phyloP scores from a whole-genome alignment of 768 basidiomycete genomes.

The Tricholoma bakamatsutake region DNA sequence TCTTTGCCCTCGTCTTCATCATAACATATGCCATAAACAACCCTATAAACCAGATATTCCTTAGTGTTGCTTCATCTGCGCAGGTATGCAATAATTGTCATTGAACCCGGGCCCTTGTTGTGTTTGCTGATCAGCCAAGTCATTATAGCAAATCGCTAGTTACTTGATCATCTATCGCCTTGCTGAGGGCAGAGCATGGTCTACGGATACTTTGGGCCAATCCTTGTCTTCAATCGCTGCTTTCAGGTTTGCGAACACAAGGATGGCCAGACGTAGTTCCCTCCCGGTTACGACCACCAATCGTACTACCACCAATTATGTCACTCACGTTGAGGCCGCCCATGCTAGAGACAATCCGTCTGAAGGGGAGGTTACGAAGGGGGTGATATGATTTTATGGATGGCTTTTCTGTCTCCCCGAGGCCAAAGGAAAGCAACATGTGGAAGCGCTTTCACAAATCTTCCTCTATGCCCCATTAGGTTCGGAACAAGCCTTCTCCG shows the following conservation, averaged over 20 bases:
- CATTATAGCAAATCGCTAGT: slow-evolving; percentile 19
- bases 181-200: slow-evolving; percentile 26
- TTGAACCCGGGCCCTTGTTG: not conserved
- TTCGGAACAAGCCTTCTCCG: too few relatives aligned
- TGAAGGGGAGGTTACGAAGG: not conserved
- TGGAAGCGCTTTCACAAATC: not conserved
- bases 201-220: slow-evolving; percentile 17
- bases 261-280: slow-evolving; percentile 1
- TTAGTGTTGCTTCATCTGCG: slow-evolving; percentile 26
- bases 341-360: not conserved
- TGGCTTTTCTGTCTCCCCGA: not conserved
- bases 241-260: not conserved
- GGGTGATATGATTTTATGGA: not conserved
- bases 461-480: too few relatives aligned
- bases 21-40: slow-evolving; percentile 33
- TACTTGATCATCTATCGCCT: slow-evolving; percentile 45
- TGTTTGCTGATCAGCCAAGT: not conserved
- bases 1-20: too few relatives aligned
- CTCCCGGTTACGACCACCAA: not conserved
- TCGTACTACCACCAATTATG: too few relatives aligned
- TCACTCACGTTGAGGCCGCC: not conserved
- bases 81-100: slow-evolving; percentile 21
- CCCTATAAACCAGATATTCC: slow-evolving; percentile 35
- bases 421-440: not conserved
- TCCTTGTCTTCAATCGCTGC: too few relatives aligned